phyloP scores from a whole-genome alignment of 441 rosid species.

The Populus hybrid region DNA sequence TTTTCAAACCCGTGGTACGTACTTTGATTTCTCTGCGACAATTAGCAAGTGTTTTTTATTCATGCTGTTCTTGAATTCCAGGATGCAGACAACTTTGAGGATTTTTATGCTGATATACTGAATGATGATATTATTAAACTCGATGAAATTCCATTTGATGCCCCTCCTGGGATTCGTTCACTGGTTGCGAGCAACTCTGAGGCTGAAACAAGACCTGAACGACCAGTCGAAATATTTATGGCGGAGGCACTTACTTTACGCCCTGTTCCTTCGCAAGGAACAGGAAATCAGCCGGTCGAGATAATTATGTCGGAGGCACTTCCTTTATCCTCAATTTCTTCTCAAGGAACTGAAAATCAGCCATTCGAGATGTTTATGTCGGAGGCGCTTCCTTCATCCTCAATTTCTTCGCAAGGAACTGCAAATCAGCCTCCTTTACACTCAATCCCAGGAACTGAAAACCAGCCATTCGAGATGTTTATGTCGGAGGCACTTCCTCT shows the following conservation, averaged over 20 bases:
- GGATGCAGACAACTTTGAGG: slow-evolving; percentile 47
- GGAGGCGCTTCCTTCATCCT: not conserved
- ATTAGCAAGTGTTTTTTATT: not conserved
- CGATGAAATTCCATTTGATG: slow-evolving; percentile 33
- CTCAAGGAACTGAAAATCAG: slow-evolving; percentile 24
- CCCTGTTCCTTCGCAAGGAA: slow-evolving; percentile 18
- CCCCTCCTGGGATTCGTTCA: slow-evolving; percentile 2
- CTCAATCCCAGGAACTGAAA: slow-evolving; percentile 26
- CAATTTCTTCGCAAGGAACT: slow-evolving; percentile 22
- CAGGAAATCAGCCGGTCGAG: slow-evolving; percentile 14
- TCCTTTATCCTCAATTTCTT: not conserved
- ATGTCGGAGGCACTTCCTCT: not conserved
- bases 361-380: not conserved
- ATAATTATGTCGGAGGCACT: not conserved
- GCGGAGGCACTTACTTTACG: not conserved
- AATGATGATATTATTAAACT: slow-evolving; percentile 72
- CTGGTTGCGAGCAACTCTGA: slow-evolving; percentile 10
- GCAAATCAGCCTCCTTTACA: slow-evolving; percentile 6
- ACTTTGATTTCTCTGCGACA: not conserved
- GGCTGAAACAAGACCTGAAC: slow-evolving; percentile 17
- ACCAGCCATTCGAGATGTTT: not conserved
- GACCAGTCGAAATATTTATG: not conserved
- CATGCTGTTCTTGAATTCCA: slow-evolving; percentile 23
- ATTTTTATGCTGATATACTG: slow-evolving; percentile 62
- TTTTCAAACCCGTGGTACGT: not conserved